Base-by-base conservation (phyloP, 2,329 filamentous ascomycete species). In the Talaromyces albobiverticillius region DNA sequence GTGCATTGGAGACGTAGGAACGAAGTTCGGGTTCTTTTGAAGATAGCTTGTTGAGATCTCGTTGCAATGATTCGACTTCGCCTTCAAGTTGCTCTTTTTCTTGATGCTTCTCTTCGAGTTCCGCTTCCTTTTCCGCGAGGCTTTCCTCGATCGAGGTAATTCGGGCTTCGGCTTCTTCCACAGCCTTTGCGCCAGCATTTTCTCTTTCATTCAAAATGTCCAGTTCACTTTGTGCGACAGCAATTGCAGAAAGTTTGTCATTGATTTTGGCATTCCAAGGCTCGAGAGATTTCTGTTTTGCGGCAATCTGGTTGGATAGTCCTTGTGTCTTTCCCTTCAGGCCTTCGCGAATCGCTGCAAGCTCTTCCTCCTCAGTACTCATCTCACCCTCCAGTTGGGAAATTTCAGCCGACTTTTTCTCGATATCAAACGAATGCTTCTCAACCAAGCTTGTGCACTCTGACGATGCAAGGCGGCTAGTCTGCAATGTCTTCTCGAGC, bases 181-280 rank as follows among this genome's bases (percentile, higher is more conserved):
- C 81, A 8, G 92, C 89, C 20, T 90, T 86, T 7, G 89, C 86
- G 4, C 92, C 91, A 29, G 93, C 87, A 65, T 91, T 96, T 49
- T 90, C 89, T 67, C 91, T 90, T 68, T 99, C 94, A 38, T 84
- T 83, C 7, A 99, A 80, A 54, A 99, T 97, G 56, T 91, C 87
- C 61, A 97, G 83, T 71, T 99, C 93, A 70, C 91, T 96, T 69
- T 96, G 89, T 1, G 94, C 91, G 10, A 99, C 92, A 3, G 93
- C 93, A 61, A 96, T 95, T 3, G 89, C 85, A 0, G 92, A 96
- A 66, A 94, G 88, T 71, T 96, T 97, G 67, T 96, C 88, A 70
- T 94, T 96, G 75, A 99, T 93, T 74, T 94, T 97, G 61, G 91
- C 91, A 62, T 88, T 92, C 94, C 94, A 99, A 0, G 94, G 94